A percentile compares a stretch with the other conserved stretches of the same genome.
Conservation (phyloP, 148 eudicot species). For the Agrostemma githago region DNA sequence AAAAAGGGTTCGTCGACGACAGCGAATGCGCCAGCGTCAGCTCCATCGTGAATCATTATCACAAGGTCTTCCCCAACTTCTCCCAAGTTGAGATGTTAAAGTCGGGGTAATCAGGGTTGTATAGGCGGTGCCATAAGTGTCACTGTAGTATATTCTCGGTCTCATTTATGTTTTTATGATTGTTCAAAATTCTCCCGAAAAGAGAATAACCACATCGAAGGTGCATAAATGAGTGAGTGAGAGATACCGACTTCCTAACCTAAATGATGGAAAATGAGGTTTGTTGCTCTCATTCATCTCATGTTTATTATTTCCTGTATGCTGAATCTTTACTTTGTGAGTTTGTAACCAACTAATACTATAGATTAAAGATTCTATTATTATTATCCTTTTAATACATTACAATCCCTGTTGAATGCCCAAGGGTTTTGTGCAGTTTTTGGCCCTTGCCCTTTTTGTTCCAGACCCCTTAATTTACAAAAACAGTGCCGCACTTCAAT, state of each 20-base stretch:
- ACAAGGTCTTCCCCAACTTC: slow-evolving; percentile 3
- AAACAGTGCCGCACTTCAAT: too few species aligned
- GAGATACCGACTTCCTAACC: background rate
- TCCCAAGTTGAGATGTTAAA: background rate
- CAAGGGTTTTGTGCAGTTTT: too few species aligned
- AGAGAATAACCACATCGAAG: too few species aligned
- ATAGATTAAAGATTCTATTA: too few species aligned
- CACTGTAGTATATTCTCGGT: background rate
- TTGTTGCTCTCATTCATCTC: background rate
- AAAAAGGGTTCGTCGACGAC: slow-evolving; percentile 32
- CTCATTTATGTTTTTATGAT: background rate
- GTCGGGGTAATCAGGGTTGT: slow-evolving; percentile 6
- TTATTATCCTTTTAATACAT: too few species aligned
- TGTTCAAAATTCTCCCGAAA: background rate
- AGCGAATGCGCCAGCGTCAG: slow-evolving; percentile 28
- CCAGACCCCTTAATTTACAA: too few species aligned
- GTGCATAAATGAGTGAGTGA: background rate
- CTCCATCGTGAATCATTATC: slow-evolving; percentile 26
- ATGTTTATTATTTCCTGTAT: too few species aligned
- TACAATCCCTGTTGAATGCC: too few species aligned
- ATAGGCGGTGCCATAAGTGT: background rate
- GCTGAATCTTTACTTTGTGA: too few species aligned
- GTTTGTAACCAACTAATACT: too few species aligned
- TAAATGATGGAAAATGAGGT: background rate
- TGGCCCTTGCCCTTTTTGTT: too few species aligned